Evolutionary conservation across 2,329 filamentous ascomycete genomes (phyloP).

Genomic region (Aspergillus neotritici): DNA sequence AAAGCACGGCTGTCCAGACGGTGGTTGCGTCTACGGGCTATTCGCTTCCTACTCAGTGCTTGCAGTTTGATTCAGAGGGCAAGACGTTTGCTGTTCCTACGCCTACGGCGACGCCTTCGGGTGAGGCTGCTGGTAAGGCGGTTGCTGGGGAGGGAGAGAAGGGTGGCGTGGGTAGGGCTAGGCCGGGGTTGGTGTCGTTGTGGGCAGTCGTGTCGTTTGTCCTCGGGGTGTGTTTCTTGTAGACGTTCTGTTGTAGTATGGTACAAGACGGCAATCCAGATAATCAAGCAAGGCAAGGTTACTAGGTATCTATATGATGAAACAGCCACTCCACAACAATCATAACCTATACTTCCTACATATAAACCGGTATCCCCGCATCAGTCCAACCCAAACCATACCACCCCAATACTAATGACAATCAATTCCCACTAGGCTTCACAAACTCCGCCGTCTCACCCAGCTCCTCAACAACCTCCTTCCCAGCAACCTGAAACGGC

Average conservation of each 20-base stretch:
- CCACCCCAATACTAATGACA: too few species aligned
- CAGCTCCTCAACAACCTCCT: conserved; percentile 23
- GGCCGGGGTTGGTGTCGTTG: too few species aligned
- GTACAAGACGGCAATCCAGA: too few species aligned
- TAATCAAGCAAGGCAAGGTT: too few species aligned
- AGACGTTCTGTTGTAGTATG: too few species aligned
- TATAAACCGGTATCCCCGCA: too few species aligned
- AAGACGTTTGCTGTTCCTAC: background rate
- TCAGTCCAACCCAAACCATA: too few species aligned
- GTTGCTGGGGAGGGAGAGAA: background rate
- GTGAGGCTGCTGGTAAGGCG: background rate
- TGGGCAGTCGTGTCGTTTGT: too few species aligned
- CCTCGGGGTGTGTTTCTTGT: too few species aligned
- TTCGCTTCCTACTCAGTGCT: conserved; percentile 14
- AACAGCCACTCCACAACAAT: too few species aligned
- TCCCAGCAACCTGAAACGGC: conserved; percentile 18
- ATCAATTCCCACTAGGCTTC: background rate
- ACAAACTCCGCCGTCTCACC: conserved; percentile 3
- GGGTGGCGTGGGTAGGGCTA: background rate
- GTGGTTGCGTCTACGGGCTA: conserved; percentile 10
- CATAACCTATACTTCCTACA: too few species aligned
- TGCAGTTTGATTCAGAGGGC: conserved; percentile 13
- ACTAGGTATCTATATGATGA: too few species aligned
- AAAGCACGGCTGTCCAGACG: background rate
- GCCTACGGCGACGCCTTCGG: background rate